Conservation (phyloP, 129 eudicot genomes). For the Saussurea involucrata region DNA sequence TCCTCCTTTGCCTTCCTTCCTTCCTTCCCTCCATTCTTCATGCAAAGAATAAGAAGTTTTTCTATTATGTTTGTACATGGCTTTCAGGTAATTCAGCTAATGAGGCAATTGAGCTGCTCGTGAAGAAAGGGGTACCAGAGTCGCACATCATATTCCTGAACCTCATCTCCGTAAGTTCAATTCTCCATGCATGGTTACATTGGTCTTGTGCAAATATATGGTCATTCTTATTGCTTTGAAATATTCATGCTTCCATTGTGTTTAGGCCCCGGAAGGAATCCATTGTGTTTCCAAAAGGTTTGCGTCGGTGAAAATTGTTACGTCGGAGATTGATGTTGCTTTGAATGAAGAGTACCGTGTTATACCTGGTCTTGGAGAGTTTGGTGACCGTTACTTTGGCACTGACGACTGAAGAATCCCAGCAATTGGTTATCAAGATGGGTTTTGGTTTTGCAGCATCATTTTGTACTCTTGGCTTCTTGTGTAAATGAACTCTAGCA, state of each 20-base stretch:
- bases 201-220: background rate
- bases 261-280: conserved; percentile 90
- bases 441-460: background rate
- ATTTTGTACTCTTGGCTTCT: background rate
- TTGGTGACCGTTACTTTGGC: conserved; percentile 97
- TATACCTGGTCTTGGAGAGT: conserved; percentile 95
- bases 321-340: conserved; percentile 86
- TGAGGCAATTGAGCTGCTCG: conserved; percentile 87
- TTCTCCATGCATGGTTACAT: background rate
- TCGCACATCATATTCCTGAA: conserved; percentile 86
- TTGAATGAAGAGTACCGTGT: conserved; percentile 88
- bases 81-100: conserved; percentile 88
- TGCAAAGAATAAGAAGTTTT: background rate
- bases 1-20: too few relatives aligned
- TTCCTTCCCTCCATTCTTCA: background rate
- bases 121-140: conserved; percentile 96
- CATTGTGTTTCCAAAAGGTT: conserved; percentile 83
- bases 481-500: background rate
- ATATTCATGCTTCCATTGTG: background rate
- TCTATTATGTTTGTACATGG: background rate
- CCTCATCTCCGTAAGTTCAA: conserved; percentile 81
- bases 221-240: background rate
- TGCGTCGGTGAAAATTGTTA: conserved; percentile 78
- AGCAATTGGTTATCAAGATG: background rate
- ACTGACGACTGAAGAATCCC: conserved; percentile 58